phyloP scores from a whole-genome alignment of 768 basidiomycete species.

The Trametes meyenii region DNA sequence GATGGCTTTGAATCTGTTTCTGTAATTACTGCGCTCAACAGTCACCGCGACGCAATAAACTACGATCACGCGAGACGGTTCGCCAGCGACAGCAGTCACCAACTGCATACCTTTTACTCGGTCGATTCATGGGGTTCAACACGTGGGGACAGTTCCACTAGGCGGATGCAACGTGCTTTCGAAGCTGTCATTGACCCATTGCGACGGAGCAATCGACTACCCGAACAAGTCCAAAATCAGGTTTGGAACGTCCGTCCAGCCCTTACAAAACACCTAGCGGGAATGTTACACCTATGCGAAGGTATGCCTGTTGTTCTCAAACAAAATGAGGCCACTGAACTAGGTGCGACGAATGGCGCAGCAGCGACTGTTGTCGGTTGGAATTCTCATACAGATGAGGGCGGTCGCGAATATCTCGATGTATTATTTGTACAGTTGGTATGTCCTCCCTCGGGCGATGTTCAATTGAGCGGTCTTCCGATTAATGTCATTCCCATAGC shows the following conservation, averaged over 20 bases:
- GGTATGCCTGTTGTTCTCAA: constrained; percentile 18
- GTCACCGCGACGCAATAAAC: not conserved
- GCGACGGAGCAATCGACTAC: not conserved
- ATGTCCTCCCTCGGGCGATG: not conserved
- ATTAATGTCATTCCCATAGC: constrained; percentile 20
- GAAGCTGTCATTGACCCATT: not conserved
- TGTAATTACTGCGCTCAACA: not conserved
- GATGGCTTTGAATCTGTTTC: not conserved
- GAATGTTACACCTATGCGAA: constrained; percentile 12
- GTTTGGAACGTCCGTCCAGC: constrained; percentile 27
- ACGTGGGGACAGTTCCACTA: not conserved
- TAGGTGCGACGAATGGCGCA: constrained; percentile 26
- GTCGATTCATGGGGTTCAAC: no score
- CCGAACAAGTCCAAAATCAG: constrained; percentile 15
- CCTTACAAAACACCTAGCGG: constrained; percentile 20
- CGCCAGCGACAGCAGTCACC: not conserved
- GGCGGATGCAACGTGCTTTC: not conserved
- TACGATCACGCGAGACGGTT: not conserved
- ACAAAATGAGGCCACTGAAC: constrained; percentile 23
- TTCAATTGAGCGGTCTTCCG: constrained; percentile 14
- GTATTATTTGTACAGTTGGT: not conserved
- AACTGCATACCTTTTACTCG: not conserved
- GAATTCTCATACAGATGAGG: not conserved
- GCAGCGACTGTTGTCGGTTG: constrained; percentile 18
- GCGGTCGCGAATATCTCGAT: not conserved